These are phyloP conservation scores for Candida anutae DNA, from an alignment of 1,139 yeast species.

Conservation along the genomic window DNA sequence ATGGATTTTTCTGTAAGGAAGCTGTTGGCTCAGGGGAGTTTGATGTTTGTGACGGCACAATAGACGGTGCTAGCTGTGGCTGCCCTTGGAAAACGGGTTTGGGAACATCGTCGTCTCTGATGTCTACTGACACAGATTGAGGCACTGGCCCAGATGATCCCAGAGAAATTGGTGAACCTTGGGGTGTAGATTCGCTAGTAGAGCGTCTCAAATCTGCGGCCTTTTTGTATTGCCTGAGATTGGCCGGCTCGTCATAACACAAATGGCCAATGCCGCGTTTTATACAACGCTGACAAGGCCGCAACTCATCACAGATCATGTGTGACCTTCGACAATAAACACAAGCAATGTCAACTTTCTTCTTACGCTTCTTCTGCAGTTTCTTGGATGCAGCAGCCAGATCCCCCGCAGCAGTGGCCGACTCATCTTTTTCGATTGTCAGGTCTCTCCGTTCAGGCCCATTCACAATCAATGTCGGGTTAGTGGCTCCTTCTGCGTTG, in stretches of 20 bases:
- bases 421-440: too few species aligned
- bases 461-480: too few species aligned
- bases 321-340: conserved; percentile 90
- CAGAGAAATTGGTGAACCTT: neutral
- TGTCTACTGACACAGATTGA: neutral
- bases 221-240: conserved; percentile 34
- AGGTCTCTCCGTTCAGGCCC: too few species aligned
- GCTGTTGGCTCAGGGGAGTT: neutral
- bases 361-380: conserved; percentile 8
- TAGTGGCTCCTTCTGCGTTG: too few species aligned
- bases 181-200: conserved; percentile 3
- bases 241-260: conserved; percentile 72
- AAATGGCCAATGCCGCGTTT: conserved; percentile 84
- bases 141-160: too few species aligned
- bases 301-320: conserved; percentile 81
- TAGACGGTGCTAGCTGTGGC: neutral
- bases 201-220: conserved; percentile 21
- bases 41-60: neutral
- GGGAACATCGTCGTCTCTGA: conserved; percentile 1
- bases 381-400: too few species aligned
- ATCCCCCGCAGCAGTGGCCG: too few species aligned
- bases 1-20: neutral
- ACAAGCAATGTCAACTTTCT: conserved; percentile 68
- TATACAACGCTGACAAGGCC: conserved; percentile 86
- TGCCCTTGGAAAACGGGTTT: conserved; percentile 2